Evolutionary conservation across 768 basidiomycete genomes (phyloP).

Genomic region (Pleurotus citrinopileatus): DNA sequence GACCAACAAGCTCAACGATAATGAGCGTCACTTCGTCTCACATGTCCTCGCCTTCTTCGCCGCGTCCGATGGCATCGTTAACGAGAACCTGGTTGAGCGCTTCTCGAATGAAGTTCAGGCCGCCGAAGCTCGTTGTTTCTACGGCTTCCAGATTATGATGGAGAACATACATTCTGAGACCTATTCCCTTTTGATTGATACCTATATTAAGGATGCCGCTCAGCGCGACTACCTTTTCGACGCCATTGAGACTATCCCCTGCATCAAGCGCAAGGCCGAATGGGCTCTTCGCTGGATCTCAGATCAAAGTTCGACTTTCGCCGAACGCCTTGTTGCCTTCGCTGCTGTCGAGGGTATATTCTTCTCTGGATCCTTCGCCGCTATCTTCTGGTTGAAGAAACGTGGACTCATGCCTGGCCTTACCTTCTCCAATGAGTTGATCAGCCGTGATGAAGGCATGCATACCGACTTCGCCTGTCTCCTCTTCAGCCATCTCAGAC

Average conservation of each 20-base stretch:
- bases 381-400: slow-evolving; percentile 98
- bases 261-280: slow-evolving; percentile 88
- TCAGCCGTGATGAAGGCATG: slow-evolving; percentile 81
- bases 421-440: slow-evolving; percentile 84
- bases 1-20: slow-evolving; percentile 73
- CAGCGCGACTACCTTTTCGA: slow-evolving; percentile 84
- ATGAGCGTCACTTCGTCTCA: slow-evolving; percentile 87
- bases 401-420: slow-evolving; percentile 93
- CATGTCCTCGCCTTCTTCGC: slow-evolving; percentile 97
- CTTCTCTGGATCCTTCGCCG: slow-evolving; percentile 91
- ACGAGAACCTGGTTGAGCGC: slow-evolving; percentile 92
- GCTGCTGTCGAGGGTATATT: slow-evolving; percentile 97
- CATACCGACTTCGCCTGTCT: slow-evolving; percentile 85
- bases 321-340: slow-evolving; percentile 87
- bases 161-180: slow-evolving; percentile 98
- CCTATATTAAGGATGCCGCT: slow-evolving; percentile 80
- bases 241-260: slow-evolving; percentile 92
- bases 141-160: slow-evolving; percentile 99
- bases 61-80: slow-evolving; percentile 93
- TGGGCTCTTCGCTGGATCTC: slow-evolving; percentile 95
- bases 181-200: slow-evolving; percentile 94
- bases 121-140: slow-evolving; percentile 94
- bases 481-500: slow-evolving; percentile 66
- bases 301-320: slow-evolving; percentile 77
- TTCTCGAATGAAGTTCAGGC: slow-evolving; percentile 91